phyloP scores from a whole-genome alignment of 2,329 filamentous ascomycete species.

The Phoma sp. region DNA sequence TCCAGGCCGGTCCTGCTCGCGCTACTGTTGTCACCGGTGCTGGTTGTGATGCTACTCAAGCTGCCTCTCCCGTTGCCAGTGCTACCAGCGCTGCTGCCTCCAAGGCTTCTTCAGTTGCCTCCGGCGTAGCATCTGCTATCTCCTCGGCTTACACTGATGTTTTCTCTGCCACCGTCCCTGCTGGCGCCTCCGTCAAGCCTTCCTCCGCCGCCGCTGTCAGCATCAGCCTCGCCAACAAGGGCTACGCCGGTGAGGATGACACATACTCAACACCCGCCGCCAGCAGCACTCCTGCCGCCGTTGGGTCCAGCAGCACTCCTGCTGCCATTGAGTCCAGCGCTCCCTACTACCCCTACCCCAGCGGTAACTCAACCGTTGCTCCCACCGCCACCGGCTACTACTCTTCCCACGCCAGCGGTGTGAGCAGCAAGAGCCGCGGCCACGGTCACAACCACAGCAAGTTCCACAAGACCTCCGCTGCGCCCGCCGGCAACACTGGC shows the following conservation, averaged over 20 bases:
- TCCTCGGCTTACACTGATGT: background rate
- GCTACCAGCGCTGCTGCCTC: slow-evolving; percentile 13
- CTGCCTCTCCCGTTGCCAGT: slow-evolving; percentile 14
- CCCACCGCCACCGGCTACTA: slow-evolving; percentile 10
- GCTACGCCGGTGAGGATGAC: slow-evolving; percentile 8
- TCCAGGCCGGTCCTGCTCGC: slow-evolving; percentile 44
- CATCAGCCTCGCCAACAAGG: slow-evolving; percentile 26
- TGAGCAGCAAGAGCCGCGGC: slow-evolving; percentile 10
- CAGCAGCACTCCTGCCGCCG: background rate
- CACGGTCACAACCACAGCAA: slow-evolving; percentile 20
- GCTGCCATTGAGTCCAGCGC: background rate
- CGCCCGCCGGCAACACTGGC: slow-evolving; percentile 16
- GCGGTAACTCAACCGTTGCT: slow-evolving; percentile 11
- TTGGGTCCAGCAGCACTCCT: background rate
- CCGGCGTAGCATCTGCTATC: background rate
- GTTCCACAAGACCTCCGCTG: slow-evolving; percentile 17
- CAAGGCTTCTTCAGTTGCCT: slow-evolving; percentile 1
- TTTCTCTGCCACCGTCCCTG: slow-evolving; percentile 6
- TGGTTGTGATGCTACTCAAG: slow-evolving; percentile 30
- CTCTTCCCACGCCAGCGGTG: background rate
- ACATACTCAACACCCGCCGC: slow-evolving; percentile 1
- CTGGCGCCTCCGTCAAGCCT: slow-evolving; percentile 14
- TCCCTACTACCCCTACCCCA: slow-evolving; percentile 8
- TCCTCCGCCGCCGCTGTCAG: slow-evolving; percentile 9
- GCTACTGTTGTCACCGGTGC: slow-evolving; percentile 39